A percentile compares a stretch with the other conserved stretches of the same genome.
These are phyloP conservation scores for Turnera subulata DNA, from an alignment of 345 rosid genomes.

Conservation along the genomic window DNA sequence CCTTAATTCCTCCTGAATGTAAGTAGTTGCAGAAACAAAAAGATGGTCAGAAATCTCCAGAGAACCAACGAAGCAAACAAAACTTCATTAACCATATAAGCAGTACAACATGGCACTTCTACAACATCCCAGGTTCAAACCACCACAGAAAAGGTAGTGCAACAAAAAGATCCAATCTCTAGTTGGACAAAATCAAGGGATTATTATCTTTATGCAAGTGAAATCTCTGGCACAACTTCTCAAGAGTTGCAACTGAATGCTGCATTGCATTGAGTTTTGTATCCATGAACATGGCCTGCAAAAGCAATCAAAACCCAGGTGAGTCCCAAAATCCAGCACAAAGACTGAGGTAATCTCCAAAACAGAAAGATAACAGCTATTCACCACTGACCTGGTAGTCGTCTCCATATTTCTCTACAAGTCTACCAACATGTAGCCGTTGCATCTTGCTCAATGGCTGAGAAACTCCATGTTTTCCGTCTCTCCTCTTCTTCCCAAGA, in stretches of 20 bases:
- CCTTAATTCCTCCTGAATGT: no score
- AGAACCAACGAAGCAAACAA: background rate
- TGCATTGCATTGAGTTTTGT: slow-evolving; percentile 80
- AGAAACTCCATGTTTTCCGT: slow-evolving; percentile 67
- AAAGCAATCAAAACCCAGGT: slow-evolving; percentile 3
- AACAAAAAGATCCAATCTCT: background rate
- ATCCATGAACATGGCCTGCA: slow-evolving; percentile 85
- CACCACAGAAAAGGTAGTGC: background rate
- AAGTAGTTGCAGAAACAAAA: no score
- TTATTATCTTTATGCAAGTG: slow-evolving; percentile 48
- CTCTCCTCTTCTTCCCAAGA: slow-evolving; percentile 81
- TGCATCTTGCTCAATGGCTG: slow-evolving; percentile 83
- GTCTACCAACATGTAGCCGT: slow-evolving; percentile 47
- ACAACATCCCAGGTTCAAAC: no score
- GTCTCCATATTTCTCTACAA: slow-evolving; percentile 76
- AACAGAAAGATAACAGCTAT: background rate
- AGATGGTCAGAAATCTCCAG: background rate
- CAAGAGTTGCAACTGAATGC: slow-evolving; percentile 64
- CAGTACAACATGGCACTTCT: no score
- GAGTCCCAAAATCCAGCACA: background rate
- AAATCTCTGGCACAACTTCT: slow-evolving; percentile 68
- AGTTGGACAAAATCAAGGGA: slow-evolving; percentile 42
- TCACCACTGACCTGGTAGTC: slow-evolving; percentile 52
- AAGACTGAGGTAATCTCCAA: background rate
- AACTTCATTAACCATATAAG: background rate